Percentiles rank a stretch among this genome's conserved stretches.
These are phyloP conservation scores for Malassezia globosa DNA, from an alignment of 1,284 basidiomycete genomes.

Conservation along the genomic window DNA sequence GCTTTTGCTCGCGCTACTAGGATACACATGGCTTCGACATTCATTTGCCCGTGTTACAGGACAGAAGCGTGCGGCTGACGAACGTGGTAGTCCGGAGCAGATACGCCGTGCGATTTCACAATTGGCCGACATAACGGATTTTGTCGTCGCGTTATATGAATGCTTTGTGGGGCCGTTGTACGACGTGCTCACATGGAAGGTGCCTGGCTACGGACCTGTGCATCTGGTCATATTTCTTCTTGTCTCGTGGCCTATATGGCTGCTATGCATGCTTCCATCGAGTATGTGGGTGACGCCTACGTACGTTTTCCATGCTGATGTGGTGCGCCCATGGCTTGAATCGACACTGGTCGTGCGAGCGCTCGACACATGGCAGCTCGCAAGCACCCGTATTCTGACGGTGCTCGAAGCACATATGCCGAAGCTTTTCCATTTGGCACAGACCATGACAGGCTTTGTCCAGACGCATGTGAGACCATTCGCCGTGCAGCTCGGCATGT, in stretches of 20 bases:
- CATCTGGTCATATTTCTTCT: slow-evolving; percentile 33
- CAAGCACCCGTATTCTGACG: background rate
- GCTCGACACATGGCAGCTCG: slow-evolving; percentile 4
- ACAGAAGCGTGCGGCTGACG: slow-evolving; percentile 16
- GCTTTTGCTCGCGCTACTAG: slow-evolving; percentile 26
- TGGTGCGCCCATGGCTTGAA: background rate
- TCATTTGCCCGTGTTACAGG: slow-evolving; percentile 23
- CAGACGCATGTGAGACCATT: background rate
- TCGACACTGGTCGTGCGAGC: background rate
- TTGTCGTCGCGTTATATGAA: slow-evolving; percentile 24
- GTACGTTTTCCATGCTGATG: background rate
- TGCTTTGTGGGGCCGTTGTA: slow-evolving; percentile 26
- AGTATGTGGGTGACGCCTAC: slow-evolving; percentile 13
- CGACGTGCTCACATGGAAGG: slow-evolving; percentile 29
- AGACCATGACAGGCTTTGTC: background rate
- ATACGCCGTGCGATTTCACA: slow-evolving; percentile 34
- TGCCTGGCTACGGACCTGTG: slow-evolving; percentile 22
- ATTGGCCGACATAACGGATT: slow-evolving; percentile 37
- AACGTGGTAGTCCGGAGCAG: slow-evolving; percentile 18
- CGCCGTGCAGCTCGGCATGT: background rate
- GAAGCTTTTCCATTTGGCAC: background rate
- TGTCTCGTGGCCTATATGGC: slow-evolving; percentile 40
- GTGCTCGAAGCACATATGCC: slow-evolving; percentile 13
- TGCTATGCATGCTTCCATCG: slow-evolving; percentile 33
- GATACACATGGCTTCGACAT: slow-evolving; percentile 22